Conservation (phyloP, 805 yeast genomes). For the Tetrapisispora taiwanensis region DNA sequence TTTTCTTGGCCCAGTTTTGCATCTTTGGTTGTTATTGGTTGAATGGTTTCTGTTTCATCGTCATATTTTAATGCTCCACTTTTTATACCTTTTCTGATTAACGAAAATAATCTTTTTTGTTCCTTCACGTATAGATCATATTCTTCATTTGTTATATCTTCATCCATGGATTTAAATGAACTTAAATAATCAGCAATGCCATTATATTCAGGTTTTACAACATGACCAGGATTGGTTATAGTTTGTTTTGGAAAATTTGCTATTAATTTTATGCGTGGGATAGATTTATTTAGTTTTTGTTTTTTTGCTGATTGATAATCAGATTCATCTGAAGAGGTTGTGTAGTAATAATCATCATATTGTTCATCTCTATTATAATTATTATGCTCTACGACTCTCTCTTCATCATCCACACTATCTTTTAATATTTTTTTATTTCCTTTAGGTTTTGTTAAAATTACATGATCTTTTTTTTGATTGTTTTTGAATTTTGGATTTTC, state of each 20-base stretch:
- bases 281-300: constrained; percentile 9
- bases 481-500: no score
- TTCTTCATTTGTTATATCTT: constrained; percentile 51
- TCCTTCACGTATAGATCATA: constrained; percentile 45
- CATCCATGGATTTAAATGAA: constrained; percentile 53
- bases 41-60: constrained; percentile 30
- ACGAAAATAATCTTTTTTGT: constrained; percentile 38
- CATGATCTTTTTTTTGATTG: no score
- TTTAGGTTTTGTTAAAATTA: no score
- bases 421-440: background rate
- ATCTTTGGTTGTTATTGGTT: constrained; percentile 36
- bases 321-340: constrained; percentile 24
- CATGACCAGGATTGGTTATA: constrained; percentile 53
- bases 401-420: background rate
- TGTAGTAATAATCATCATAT: constrained; percentile 19
- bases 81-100: constrained; percentile 39
- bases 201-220: constrained; percentile 35
- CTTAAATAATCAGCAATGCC: constrained; percentile 36
- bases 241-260: constrained; percentile 36
- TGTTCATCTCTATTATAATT: constrained; percentile 8
- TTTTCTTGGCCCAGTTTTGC: constrained; percentile 30
- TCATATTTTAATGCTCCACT: constrained; percentile 38
- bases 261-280: constrained; percentile 27
- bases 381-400: background rate
- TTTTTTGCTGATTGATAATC: constrained; percentile 8